A percentile compares a stretch with the other conserved stretches of the same genome.
Conservation (phyloP, 1,139 yeast species). For the Geotrichum siamense region DNA sequence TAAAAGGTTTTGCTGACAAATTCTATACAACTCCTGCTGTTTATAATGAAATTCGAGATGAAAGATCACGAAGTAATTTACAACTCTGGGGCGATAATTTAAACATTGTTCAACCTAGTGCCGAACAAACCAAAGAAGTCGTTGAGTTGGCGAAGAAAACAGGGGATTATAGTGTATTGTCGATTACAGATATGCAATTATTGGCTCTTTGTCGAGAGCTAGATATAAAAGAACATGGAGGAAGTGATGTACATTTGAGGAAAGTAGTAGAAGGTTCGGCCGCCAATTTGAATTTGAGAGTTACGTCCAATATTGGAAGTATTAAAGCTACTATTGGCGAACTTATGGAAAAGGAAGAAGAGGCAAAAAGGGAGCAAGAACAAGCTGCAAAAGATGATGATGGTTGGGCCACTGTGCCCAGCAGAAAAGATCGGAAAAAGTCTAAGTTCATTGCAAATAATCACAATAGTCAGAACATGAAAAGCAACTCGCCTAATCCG, state of each 20-base stretch:
- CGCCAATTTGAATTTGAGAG: conserved; percentile 13
- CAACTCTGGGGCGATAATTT: conserved; percentile 61
- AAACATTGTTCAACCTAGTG: conserved; percentile 62
- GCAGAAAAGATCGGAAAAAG: conserved; percentile 19
- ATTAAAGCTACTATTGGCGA: conserved; percentile 14
- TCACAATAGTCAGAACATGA: background rate
- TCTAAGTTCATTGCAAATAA: conserved; percentile 13
- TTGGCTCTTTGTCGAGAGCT: conserved; percentile 87
- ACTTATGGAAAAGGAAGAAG: conserved; percentile 6
- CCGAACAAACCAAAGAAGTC: conserved; percentile 56
- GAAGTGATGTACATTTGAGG: conserved; percentile 43
- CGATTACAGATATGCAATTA: conserved; percentile 85
- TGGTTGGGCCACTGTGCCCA: conserved; percentile 30
- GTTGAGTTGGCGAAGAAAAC: conserved; percentile 73
- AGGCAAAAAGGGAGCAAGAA: conserved; percentile 20
- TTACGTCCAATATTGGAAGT: conserved; percentile 14
- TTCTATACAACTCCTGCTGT: conserved; percentile 93
- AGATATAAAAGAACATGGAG: conserved; percentile 62
- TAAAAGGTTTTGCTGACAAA: conserved; percentile 58
- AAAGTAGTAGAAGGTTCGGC: conserved; percentile 29
- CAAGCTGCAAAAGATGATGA: conserved; percentile 25
- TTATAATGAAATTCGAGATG: conserved; percentile 77
- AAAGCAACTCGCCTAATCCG: background rate
- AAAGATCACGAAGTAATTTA: conserved; percentile 69
- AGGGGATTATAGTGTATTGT: conserved; percentile 84